Conservation (phyloP, 441 rosid genomes). For the Aleurites moluccanus region DNA sequence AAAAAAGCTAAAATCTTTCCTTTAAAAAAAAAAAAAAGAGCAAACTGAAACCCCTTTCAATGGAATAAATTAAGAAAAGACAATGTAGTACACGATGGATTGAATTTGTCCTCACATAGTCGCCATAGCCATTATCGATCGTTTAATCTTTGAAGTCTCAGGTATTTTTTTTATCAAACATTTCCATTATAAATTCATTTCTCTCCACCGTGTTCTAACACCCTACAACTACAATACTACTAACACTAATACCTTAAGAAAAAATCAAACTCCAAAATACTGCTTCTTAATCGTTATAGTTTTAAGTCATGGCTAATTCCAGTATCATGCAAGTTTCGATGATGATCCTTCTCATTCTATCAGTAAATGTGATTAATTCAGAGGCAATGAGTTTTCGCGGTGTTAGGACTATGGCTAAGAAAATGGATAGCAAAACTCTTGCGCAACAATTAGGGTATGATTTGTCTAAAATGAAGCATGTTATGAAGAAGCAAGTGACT, state of each 20-base stretch:
- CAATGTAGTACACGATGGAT: constrained; percentile 26
- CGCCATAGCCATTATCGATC: constrained; percentile 20
- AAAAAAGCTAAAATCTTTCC: too few relatives aligned
- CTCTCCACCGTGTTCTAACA: not conserved
- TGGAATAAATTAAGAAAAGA: constrained; percentile 10
- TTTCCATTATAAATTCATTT: constrained; percentile 20
- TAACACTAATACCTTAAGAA: not conserved
- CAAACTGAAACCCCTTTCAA: not conserved
- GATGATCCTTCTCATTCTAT: constrained; percentile 31
- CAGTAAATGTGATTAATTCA: constrained; percentile 10
- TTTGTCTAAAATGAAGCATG: constrained; percentile 22
- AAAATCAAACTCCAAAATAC: not conserved
- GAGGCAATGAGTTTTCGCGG: constrained; percentile 23
- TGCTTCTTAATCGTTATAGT: not conserved
- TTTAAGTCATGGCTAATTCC: constrained; percentile 26
- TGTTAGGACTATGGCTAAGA: constrained; percentile 16
- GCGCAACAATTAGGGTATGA: constrained; percentile 26
- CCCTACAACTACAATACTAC: constrained; percentile 8
- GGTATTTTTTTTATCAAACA: not conserved
- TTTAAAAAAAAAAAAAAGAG: too few relatives aligned
- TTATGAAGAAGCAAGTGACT: constrained; percentile 7
- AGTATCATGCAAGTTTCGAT: constrained; percentile 2
- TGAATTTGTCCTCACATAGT: constrained; percentile 18
- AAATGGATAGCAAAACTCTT: constrained; percentile 24
- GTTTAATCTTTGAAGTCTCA: constrained; percentile 9